Conservation (phyloP, 768 basidiomycete species). For the Pleurotus tuoliensis region DNA sequence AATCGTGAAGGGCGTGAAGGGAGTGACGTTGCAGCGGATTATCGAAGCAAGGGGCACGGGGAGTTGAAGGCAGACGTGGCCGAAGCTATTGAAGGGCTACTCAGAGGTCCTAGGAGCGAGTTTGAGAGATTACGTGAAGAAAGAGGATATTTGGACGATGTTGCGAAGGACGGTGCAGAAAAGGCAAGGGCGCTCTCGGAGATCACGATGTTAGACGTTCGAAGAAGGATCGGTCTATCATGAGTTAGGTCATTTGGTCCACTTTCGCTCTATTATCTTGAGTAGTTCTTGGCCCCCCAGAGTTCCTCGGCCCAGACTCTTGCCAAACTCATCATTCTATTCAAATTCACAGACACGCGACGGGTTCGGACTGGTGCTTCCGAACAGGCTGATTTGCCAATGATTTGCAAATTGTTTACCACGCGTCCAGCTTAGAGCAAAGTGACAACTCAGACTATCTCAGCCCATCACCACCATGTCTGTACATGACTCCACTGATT, state of each 20-base stretch:
- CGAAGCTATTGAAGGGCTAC: conserved; percentile 63
- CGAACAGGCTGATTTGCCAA: too few species aligned
- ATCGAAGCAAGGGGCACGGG: conserved; percentile 55
- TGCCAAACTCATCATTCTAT: too few species aligned
- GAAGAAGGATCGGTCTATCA: conserved; percentile 57
- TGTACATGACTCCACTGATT: too few species aligned
- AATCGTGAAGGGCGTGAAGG: conserved; percentile 42
- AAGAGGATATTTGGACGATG: conserved; percentile 50
- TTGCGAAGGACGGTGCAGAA: conserved; percentile 62
- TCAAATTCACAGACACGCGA: too few species aligned
- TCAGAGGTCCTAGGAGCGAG: conserved; percentile 66
- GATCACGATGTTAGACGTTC: conserved; percentile 64
- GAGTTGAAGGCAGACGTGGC: conserved; percentile 71
- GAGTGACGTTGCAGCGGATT: conserved; percentile 42
- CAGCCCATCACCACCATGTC: too few species aligned
- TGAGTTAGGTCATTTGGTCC: background rate
- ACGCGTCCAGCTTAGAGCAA: background rate
- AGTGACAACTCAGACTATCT: background rate
- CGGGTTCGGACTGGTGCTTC: too few species aligned
- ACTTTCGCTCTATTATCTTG: too few species aligned
- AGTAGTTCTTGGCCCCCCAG: too few species aligned
- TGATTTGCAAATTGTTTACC: background rate
- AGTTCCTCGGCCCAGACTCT: too few species aligned
- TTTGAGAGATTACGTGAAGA: conserved; percentile 65
- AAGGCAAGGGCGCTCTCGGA: conserved; percentile 60